Evolutionary conservation across 139 green algal genomes (phyloP).

Genomic region (Chlamydomonas incerta): DNA sequence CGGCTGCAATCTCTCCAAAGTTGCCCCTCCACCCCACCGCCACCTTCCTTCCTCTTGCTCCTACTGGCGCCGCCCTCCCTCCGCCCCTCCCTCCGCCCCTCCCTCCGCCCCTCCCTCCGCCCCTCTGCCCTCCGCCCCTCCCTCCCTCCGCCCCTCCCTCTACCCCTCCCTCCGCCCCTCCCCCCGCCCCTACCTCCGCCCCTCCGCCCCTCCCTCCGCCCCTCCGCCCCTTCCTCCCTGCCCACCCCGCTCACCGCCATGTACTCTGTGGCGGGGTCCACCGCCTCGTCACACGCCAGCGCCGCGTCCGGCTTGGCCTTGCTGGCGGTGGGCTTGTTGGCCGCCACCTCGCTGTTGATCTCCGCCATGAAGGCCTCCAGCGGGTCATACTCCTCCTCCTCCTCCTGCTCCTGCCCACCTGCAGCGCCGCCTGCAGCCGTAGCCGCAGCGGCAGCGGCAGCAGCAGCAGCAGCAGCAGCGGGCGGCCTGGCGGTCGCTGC

Average conservation of each 20-base stretch:
- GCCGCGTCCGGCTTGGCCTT: neutral
- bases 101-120: too few species aligned
- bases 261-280: slow-evolving; percentile 61
- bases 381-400: slow-evolving; percentile 76
- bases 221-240: neutral
- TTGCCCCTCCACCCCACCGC: too few species aligned
- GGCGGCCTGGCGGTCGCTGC: neutral
- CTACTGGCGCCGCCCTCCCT: too few species aligned
- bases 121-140: too few species aligned
- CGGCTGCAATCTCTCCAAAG: too few species aligned
- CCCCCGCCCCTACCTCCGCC: too few species aligned
- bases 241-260: slow-evolving; percentile 48
- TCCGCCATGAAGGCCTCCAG: slow-evolving; percentile 90
- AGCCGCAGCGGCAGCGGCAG: neutral
- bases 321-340: slow-evolving; percentile 36
- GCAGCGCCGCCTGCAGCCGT: neutral
- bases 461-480: neutral
- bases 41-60: too few species aligned
- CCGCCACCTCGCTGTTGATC: slow-evolving; percentile 71
- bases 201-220: too few species aligned
- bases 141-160: too few species aligned
- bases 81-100: too few species aligned
- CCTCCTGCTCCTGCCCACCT: neutral
- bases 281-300: slow-evolving; percentile 61
- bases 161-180: too few species aligned